These are phyloP conservation scores for Geotrichum phurueaensis DNA, from an alignment of 1,139 yeast genomes.

Conservation along the genomic window DNA sequence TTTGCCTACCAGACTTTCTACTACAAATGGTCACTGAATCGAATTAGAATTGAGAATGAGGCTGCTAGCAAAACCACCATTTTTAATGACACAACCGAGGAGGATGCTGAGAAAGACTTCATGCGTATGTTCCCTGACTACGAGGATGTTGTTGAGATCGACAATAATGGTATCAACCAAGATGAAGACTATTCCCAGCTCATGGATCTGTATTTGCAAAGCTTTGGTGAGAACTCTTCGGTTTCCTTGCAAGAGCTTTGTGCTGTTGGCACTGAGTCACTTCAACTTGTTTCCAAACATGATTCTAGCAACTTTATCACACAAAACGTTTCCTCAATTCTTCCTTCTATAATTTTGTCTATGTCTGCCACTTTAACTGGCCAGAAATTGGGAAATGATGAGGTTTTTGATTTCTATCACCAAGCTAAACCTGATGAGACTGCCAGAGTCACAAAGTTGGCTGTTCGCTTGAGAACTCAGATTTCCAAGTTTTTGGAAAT, in stretches of 20 bases:
- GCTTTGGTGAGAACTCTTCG: conserved; percentile 12
- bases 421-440: conserved; percentile 62
- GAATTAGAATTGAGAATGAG: conserved; percentile 52
- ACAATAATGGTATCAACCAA: conserved; percentile 6
- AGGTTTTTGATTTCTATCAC: conserved; percentile 56
- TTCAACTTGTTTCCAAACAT: conserved; percentile 12
- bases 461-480: conserved; percentile 45
- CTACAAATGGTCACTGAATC: conserved; percentile 74
- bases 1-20: conserved; percentile 41
- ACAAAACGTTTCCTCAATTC: conserved; percentile 10
- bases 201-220: conserved; percentile 13
- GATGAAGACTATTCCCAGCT: conserved; percentile 15
- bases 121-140: conserved; percentile 76
- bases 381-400: conserved; percentile 14
- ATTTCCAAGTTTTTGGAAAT: conserved; percentile 49
- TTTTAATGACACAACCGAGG: conserved; percentile 49
- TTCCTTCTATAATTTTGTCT: conserved; percentile 13
- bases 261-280: conserved; percentile 10
- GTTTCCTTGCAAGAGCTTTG: conserved; percentile 6
- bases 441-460: conserved; percentile 49
- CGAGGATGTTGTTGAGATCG: conserved; percentile 45
- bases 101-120: conserved; percentile 66
- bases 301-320: conserved; percentile 13
- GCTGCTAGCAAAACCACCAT: conserved; percentile 52
- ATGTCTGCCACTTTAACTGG: conserved; percentile 14